Base-by-base conservation (phyloP, 331 rosid species). In the Prunus yedoensis region DNA sequence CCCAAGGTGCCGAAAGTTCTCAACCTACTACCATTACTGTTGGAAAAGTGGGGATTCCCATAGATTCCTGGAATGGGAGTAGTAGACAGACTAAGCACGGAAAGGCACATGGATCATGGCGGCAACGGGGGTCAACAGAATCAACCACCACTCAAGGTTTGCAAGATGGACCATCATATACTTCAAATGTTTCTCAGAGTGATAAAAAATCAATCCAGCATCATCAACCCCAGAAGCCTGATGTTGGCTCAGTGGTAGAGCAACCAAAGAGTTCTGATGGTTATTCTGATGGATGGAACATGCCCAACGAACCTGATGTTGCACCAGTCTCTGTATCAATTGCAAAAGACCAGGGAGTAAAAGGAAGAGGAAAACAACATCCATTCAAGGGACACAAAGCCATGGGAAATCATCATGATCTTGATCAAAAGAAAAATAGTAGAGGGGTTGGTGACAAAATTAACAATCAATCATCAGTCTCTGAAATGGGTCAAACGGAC, bases 61-160 rank as follows among this genome's bases (percentile, higher is more conserved):
- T 74, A 75, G 98, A 89, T 57, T 70, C 91, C 15, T 87, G 83
- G 80, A 87, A 59, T 73, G 87, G 84, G 79, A 86, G 85, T 84
- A 77, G 81, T 53, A 87, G 84, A 81, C 89, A 89, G 69, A 80
- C 78, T 70, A 92, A 86, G 87, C 95, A 79, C 68, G 96, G 94
- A 53, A 92, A 88, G 84, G 68, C 83, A 2, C 90, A 68, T 54
- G 89, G 93, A 51, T 88, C 96, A 3, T 91, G 96, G 98, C 66
- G 68, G 79, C 98, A 87, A 76, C 87, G 91, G 45, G 93, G 86
- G 59, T 62, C 74, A n/a, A 69, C 75, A 5, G 93, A 89, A 71
- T 73, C 87, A 56, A 76, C 73, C 27, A 65, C 68, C 53, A 79
- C 54, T 30, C 91, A 82, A 77, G 87, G 84, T 59, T 60, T 83